Evolutionary conservation across 2,329 filamentous ascomycete genomes (phyloP).

Genomic region (Calonectria leucothoes): DNA sequence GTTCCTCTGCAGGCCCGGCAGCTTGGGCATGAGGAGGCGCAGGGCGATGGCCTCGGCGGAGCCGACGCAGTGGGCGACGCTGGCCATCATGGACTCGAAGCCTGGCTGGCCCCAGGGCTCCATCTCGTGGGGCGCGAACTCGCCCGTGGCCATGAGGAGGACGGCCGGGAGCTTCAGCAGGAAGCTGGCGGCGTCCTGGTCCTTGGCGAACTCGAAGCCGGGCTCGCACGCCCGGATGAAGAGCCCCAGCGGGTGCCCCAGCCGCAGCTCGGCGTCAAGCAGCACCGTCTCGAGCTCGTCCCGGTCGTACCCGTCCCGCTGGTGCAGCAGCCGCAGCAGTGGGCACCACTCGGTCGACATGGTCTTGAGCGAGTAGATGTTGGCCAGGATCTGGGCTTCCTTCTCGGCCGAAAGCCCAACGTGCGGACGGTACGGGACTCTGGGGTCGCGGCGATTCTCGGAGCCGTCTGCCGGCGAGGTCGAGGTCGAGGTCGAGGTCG

Average conservation of each 20-base stretch:
- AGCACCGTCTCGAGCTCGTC: too few species aligned
- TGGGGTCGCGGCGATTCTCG: too few species aligned
- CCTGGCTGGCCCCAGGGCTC: neutral
- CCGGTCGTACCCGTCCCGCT: too few species aligned
- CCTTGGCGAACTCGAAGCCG: neutral
- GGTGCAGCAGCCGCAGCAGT: too few species aligned
- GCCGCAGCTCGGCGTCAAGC: too few species aligned
- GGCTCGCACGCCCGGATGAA: neutral
- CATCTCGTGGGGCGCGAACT: neutral
- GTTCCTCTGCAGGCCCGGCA: neutral
- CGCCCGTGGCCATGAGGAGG: neutral
- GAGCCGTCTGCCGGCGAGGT: too few species aligned
- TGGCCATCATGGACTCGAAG: neutral
- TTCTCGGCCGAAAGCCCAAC: too few species aligned
- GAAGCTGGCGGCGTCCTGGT: neutral
- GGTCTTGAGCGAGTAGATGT: too few species aligned
- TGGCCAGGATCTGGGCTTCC: too few species aligned
- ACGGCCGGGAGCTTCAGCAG: neutral
- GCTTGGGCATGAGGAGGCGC: neutral
- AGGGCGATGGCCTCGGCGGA: neutral
- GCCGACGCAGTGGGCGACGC: neutral
- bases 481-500: too few species aligned
- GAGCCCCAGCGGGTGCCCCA: neutral
- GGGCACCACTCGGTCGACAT: too few species aligned
- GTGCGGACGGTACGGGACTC: too few species aligned